Evolutionary conservation across 176 grass and related monocot species (phyloP).

Genomic region (Rhynchospora pubera): DNA sequence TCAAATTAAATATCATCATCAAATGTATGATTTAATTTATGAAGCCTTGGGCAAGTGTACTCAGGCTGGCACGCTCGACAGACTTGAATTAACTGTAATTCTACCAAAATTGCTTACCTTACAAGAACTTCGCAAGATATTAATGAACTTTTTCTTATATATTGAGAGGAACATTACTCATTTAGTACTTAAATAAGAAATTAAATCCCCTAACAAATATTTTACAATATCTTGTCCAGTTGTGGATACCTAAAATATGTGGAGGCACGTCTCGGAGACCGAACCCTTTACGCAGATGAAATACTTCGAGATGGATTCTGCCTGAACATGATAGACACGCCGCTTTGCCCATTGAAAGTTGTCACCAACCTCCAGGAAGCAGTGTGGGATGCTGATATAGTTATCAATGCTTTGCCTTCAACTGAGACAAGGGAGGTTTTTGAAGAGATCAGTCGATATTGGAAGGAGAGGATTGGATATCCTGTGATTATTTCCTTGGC

Average conservation of each 20-base stretch:
- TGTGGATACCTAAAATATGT: constrained; percentile 93
- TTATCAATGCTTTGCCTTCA: constrained; percentile 83
- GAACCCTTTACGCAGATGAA: constrained; percentile 79
- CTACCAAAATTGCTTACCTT: background rate
- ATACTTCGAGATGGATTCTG: constrained; percentile 84
- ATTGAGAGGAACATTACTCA: background rate
- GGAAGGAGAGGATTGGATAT: constrained; percentile 90
- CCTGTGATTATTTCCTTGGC: constrained; percentile 86
- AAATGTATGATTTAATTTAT: background rate
- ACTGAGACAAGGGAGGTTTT: constrained; percentile 89
- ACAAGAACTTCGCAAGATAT: background rate
- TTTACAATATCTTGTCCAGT: background rate
- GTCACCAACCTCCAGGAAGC: constrained; percentile 97
- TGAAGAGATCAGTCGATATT: constrained; percentile 85
- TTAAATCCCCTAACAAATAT: background rate
- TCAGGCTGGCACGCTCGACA: background rate
- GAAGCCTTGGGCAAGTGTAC: background rate
- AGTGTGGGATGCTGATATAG: constrained; percentile 96
- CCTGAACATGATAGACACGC: constrained; percentile 89
- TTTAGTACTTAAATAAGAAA: background rate
- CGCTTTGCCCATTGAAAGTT: constrained; percentile 86
- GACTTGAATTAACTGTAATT: background rate
- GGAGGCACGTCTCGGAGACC: constrained; percentile 80
- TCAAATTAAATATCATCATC: background rate
- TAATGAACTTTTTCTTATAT: background rate